A percentile compares a stretch with the other conserved stretches of the same genome.
Conservation (phyloP, 2,329 filamentous ascomycete species). For the Xylaria sp. region DNA sequence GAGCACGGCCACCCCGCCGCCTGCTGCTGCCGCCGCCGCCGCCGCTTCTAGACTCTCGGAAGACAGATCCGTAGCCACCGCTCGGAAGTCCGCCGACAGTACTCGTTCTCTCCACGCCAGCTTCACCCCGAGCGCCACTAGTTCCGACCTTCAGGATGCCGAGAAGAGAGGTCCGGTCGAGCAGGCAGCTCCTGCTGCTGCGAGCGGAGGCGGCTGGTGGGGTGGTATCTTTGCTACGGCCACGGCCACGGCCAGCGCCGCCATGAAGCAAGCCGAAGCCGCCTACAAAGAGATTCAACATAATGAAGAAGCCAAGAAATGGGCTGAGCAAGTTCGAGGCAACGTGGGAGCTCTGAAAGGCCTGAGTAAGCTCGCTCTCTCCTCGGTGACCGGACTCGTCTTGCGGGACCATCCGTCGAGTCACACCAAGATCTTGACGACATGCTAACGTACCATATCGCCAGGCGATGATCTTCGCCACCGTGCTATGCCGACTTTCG, state of each 20-base stretch:
- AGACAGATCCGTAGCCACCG: constrained; percentile 57
- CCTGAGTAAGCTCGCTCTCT: constrained; percentile 62
- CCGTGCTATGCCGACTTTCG: constrained; percentile 91
- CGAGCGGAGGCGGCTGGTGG: constrained; percentile 79
- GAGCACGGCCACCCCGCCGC: constrained; percentile 55
- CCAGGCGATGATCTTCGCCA: constrained; percentile 84
- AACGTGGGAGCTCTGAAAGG: constrained; percentile 81
- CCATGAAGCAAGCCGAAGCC: constrained; percentile 89
- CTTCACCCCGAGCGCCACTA: constrained; percentile 71
- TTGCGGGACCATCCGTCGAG: not conserved
- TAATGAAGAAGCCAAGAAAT: constrained; percentile 95
- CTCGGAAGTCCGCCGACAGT: constrained; percentile 80
- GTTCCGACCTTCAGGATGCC: constrained; percentile 63
- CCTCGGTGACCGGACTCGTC: not conserved
- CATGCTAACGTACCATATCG: constrained; percentile 11
- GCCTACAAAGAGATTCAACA: constrained; percentile 94
- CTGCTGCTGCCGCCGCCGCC: constrained; percentile 54
- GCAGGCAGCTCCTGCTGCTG: constrained; percentile 44
- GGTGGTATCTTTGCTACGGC: constrained; percentile 82
- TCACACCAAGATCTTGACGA: constrained; percentile 15
- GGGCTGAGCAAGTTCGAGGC: constrained; percentile 91
- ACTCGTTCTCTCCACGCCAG: constrained; percentile 72
- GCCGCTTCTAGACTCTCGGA: constrained; percentile 64
- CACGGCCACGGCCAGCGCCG: constrained; percentile 65
- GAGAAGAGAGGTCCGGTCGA: constrained; percentile 58